A percentile compares a stretch with the other conserved stretches of the same genome.
These are phyloP conservation scores for Metschnikowia drakensbergensis DNA, from an alignment of 805 yeast genomes.

Conservation along the genomic window DNA sequence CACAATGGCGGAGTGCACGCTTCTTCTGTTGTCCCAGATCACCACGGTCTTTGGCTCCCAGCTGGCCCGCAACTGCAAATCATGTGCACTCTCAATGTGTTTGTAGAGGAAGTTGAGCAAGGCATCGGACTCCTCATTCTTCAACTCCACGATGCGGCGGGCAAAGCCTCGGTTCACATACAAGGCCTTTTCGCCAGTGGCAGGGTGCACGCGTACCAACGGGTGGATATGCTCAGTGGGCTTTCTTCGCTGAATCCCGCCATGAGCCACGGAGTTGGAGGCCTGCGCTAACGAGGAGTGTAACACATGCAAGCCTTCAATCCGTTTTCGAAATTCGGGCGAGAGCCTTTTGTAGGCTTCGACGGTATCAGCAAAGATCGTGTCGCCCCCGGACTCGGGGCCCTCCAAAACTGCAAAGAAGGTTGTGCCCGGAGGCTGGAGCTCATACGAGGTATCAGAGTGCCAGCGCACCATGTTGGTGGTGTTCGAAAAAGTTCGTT, in stretches of 20 bases:
- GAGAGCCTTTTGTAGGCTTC: slow-evolving; percentile 36
- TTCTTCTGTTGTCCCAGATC: slow-evolving; percentile 34
- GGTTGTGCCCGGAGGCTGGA: slow-evolving; percentile 34
- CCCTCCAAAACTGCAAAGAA: slow-evolving; percentile 35
- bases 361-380: slow-evolving; percentile 35
- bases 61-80: slow-evolving; percentile 34
- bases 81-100: slow-evolving; percentile 33
- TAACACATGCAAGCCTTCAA: slow-evolving; percentile 32
- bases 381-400: slow-evolving; percentile 39
- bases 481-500: slow-evolving; percentile 25
- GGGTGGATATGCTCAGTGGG: slow-evolving; percentile 36
- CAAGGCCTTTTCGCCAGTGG: slow-evolving; percentile 28
- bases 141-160: slow-evolving; percentile 33
- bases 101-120: slow-evolving; percentile 30
- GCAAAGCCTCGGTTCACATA: slow-evolving; percentile 34
- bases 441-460: slow-evolving; percentile 35
- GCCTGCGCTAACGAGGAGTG: slow-evolving; percentile 36
- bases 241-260: slow-evolving; percentile 32
- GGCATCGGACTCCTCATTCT: slow-evolving; percentile 31
- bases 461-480: slow-evolving; percentile 35
- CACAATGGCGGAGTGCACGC: slow-evolving; percentile 33
- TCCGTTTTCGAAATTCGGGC: slow-evolving; percentile 30
- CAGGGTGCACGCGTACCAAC: slow-evolving; percentile 34
- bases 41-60: slow-evolving; percentile 38
- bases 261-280: slow-evolving; percentile 23